Base-by-base conservation (phyloP, 495 filamentous ascomycete genomes). In the Extremus antarcticus region DNA sequence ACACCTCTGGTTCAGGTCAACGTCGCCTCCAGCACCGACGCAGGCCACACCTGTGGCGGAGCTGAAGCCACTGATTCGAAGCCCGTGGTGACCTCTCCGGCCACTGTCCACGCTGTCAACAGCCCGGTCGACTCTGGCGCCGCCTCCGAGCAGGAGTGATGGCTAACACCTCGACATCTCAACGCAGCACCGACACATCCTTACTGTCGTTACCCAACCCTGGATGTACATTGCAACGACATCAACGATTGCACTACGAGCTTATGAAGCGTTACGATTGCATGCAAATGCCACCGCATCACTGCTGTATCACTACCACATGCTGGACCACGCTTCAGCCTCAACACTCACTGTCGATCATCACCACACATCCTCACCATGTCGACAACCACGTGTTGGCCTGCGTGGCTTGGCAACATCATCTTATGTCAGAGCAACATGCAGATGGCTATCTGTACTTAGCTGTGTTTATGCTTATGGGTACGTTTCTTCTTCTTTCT, bases 381-480 rank as follows among this genome's bases (percentile, higher is more conserved):
- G 29, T 35, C 29, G 29, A 35, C 29, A 35, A 35, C 7, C 29
- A 35, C 29, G 13, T 35, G 29, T 35, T 35, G 29, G 29, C 29
- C 29, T 56, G 47, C 43, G 16, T 22, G 53, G 20, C 53, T 49
- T 24, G 54, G 38, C 19, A 45, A 21, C 41, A 47, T 25, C 23
- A 51, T 47, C 49, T 54, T 46, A 47, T 35, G n/a, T 53, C 22
- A 24, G 29, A 2, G 15, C 23, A 21, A 53, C 40, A 29, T 57
- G 38, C 55, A 57, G 48, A 58, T 48, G 56, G 25, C 50, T 35
- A 58, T 58, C 50, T 58, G 56, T 58, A 54, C 50, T 58, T 43
- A 46, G 3, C 29, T 7, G 4, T 58, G 23, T 2, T 52, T 20
- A 58, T 49, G 45, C 50, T 54, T 58, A 53, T 21, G n/a, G 50